Base-by-base conservation (phyloP, 1,284 basidiomycete species). In the Moesziomyces parantarcticus region DNA sequence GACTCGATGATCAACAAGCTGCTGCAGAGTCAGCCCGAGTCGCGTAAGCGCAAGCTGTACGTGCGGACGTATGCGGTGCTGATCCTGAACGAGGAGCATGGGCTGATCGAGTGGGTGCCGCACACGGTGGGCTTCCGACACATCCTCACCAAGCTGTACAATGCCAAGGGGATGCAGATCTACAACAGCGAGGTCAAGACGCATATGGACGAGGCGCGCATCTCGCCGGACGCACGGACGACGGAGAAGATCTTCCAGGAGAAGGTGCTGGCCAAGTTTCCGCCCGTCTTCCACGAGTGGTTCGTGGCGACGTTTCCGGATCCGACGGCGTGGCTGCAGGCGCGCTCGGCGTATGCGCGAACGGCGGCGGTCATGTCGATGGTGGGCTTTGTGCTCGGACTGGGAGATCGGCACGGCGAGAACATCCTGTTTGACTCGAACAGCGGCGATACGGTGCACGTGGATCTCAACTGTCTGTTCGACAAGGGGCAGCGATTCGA, bases 281-380 rank as follows among this genome's bases (percentile, higher is more conserved):
- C 91, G 0, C 91, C 94, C 0, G 90, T 98, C 5, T 95, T 99
- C 83, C 93, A 97, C 79, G 93, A 97, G 75, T 99, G 97, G 96
- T 99, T 99, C 84, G 86, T 97, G 45, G 91, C 93, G 78, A 95
- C 92, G 0, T 99, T 98, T 86, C 95, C 97, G 0, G 97, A 99
- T 80, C 96, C 97, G 0, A 91, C 92, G 0, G 92, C 92, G 0
- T 99, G 97, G 97, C 87, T 99, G 29, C 89, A 91, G 3, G 92
- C 92, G 81, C 90, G 97, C 25, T 86, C 93, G 64, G 88, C 90
- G 3, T 99, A 96, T 82, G 91, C 89, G 16, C 88, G 96, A 44
- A 98, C 97, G 0, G 88, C 92, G 0, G 97, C 97, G 0, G 97
- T 99, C 50, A 99, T 98, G 92, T 97, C 93, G 4, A 99, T 99